Evolutionary conservation across 768 basidiomycete species (phyloP).

Genomic region (Tulasnella sp.): DNA sequence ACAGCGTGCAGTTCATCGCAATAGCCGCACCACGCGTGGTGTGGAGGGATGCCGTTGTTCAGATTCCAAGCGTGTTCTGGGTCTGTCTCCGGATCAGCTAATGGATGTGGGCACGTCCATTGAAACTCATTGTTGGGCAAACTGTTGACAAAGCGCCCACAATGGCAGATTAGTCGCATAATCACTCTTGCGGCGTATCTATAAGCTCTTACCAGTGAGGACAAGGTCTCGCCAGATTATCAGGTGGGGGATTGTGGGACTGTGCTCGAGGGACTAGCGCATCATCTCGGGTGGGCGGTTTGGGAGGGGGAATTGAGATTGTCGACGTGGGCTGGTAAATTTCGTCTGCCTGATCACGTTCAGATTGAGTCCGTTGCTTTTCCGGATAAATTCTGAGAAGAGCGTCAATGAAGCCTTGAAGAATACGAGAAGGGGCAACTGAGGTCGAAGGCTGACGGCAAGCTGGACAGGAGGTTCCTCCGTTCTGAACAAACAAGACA

Average conservation of each 20-base stretch:
- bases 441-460: slow-evolving; percentile 58
- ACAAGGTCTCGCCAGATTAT: slow-evolving; percentile 57
- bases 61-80: slow-evolving; percentile 62
- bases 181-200: neutral
- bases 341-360: slow-evolving; percentile 71
- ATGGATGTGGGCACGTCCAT: slow-evolving; percentile 71
- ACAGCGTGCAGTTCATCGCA: slow-evolving; percentile 68
- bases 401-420: slow-evolving; percentile 60
- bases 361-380: slow-evolving; percentile 50
- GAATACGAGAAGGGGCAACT: slow-evolving; percentile 56
- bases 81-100: slow-evolving; percentile 56
- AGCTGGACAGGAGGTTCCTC: slow-evolving; percentile 71
- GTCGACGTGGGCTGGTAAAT: slow-evolving; percentile 50
- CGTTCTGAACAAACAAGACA: slow-evolving; percentile 76
- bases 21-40: slow-evolving; percentile 69
- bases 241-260: slow-evolving; percentile 42
- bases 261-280: slow-evolving; percentile 63
- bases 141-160: neutral
- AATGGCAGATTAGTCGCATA: neutral
- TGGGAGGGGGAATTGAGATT: slow-evolving; percentile 28
- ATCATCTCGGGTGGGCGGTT: slow-evolving; percentile 37
- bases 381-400: slow-evolving; percentile 59
- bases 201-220: slow-evolving; percentile 44
- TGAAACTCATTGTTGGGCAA: slow-evolving; percentile 52
- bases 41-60: slow-evolving; percentile 66